Conservation (phyloP, 805 yeast genomes). For the Metschnikowia gelsemii region DNA sequence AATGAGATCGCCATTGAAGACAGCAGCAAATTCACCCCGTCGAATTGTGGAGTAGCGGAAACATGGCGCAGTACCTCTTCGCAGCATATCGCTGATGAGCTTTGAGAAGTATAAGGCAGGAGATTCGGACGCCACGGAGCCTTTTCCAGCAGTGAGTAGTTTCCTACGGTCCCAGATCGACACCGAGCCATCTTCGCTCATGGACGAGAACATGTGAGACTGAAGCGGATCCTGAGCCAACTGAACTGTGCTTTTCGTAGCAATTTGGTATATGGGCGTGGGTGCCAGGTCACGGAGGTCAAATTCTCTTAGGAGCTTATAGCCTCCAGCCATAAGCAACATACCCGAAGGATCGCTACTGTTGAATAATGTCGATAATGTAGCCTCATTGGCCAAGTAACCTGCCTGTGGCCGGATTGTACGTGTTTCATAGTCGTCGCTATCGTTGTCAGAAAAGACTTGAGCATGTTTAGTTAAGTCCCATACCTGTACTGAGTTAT, state of each 20-base stretch:
- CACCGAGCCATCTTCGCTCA: conserved; percentile 80
- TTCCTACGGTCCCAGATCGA: conserved; percentile 81
- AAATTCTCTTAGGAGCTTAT: conserved; percentile 73
- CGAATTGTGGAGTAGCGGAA: conserved; percentile 66
- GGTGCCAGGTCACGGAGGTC: conserved; percentile 59
- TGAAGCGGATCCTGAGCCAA: conserved; percentile 69
- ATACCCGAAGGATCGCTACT: conserved; percentile 19
- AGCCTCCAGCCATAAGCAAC: conserved; percentile 65
- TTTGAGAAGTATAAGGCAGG: conserved; percentile 63
- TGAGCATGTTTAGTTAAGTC: conserved; percentile 62
- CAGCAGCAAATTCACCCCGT: conserved; percentile 72
- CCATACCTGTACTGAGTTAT: conserved; percentile 77
- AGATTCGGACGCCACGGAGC: conserved; percentile 41
- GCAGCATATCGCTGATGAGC: conserved; percentile 54
- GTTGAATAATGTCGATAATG: conserved; percentile 64
- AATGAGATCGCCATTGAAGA: conserved; percentile 73
- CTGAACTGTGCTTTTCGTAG: conserved; percentile 70
- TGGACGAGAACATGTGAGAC: conserved; percentile 65
- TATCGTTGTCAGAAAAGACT: conserved; percentile 17
- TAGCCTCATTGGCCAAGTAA: conserved; percentile 70
- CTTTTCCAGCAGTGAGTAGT: conserved; percentile 29
- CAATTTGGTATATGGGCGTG: conserved; percentile 65
- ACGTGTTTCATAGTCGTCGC: conserved; percentile 40
- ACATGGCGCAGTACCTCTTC: conserved; percentile 62
- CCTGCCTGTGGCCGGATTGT: conserved; percentile 53